phyloP scores from a whole-genome alignment of 768 basidiomycete genomes.

The Boletus vinaceobasis region DNA sequence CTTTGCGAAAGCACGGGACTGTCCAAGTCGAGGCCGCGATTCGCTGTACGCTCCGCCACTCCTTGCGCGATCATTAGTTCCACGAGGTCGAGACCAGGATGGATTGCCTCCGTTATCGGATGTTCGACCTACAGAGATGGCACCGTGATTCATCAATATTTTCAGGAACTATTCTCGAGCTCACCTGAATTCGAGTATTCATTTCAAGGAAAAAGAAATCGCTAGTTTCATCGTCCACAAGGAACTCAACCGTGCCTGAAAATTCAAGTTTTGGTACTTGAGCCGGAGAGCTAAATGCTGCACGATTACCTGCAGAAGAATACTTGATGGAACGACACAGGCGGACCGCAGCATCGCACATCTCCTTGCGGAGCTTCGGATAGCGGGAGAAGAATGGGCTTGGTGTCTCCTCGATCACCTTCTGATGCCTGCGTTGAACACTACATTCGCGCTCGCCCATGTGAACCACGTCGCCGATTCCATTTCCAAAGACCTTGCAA shows the following conservation, averaged over 20 bases:
- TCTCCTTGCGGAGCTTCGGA: constrained; percentile 42
- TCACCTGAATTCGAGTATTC: constrained; percentile 63
- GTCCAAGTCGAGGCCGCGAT: constrained; percentile 13
- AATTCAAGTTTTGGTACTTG: not conserved
- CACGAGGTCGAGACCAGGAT: constrained; percentile 58
- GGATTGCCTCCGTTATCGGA: constrained; percentile 54
- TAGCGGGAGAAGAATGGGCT: constrained; percentile 51
- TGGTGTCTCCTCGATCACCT: constrained; percentile 68
- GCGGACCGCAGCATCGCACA: constrained; percentile 52
- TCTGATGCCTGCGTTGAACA: constrained; percentile 66
- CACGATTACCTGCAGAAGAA: constrained; percentile 49
- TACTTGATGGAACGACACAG: constrained; percentile 51
- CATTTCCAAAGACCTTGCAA: constrained; percentile 64
- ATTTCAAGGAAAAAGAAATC: constrained; percentile 69
- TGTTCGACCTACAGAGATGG: constrained; percentile 56
- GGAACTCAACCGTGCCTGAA: constrained; percentile 64
- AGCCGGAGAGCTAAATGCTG: not conserved
- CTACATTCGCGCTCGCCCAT: constrained; percentile 73
- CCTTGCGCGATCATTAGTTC: constrained; percentile 63
- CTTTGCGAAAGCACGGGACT: constrained; percentile 36
- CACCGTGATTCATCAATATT: not conserved
- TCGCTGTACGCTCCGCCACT: constrained; percentile 32
- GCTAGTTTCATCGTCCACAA: constrained; percentile 51
- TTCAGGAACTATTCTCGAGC: not conserved
- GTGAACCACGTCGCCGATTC: constrained; percentile 52